A percentile compares a stretch with the other conserved stretches of the same genome.
Conservation (phyloP, 345 rosid species). For the Sisymbrium irio region DNA sequence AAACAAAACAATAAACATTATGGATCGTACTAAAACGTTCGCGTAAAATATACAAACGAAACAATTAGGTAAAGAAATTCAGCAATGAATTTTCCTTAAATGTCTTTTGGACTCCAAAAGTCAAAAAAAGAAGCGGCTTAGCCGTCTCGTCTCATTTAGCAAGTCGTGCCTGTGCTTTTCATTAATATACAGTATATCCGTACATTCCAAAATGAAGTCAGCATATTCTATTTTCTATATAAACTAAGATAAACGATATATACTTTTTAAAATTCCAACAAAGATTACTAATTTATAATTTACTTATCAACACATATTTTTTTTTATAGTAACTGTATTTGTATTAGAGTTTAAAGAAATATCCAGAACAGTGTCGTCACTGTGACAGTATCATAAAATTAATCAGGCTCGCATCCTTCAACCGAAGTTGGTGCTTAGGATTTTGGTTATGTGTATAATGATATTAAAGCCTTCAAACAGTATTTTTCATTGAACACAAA, state of each 20-base stretch:
- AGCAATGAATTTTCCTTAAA: neutral
- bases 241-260: too few species aligned
- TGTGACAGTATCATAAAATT: too few species aligned
- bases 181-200: neutral
- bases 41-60: neutral
- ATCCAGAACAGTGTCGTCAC: too few species aligned
- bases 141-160: neutral
- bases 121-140: constrained; percentile 7
- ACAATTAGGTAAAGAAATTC: neutral
- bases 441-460: neutral
- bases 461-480: neutral
- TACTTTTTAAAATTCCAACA: too few species aligned
- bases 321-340: too few species aligned
- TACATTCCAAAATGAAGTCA: neutral
- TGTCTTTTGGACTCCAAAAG: neutral
- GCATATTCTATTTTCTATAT: neutral
- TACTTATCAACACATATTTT: too few species aligned
- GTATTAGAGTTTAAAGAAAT: too few species aligned
- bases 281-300: too few species aligned
- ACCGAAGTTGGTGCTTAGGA: too few species aligned
- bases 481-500: neutral
- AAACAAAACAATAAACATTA: too few species aligned
- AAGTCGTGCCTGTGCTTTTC: neutral
- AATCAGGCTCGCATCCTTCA: too few species aligned
- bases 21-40: neutral